phyloP scores from a whole-genome alignment of 805 yeast species.

The Vanderwaltozyma verrucispora region DNA sequence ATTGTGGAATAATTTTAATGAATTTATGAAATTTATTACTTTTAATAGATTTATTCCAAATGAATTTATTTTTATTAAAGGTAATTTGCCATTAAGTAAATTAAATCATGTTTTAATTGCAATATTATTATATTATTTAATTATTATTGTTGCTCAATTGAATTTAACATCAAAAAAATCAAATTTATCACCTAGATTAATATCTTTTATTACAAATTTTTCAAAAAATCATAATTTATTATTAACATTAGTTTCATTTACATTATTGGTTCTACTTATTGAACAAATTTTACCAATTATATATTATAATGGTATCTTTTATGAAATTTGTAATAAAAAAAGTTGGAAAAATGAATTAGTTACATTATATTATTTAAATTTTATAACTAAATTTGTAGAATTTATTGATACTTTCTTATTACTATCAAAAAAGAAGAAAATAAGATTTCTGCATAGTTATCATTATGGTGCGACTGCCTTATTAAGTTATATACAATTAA shows the following conservation, averaged over 20 bases:
- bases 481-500: constrained; percentile 84
- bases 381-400: constrained; percentile 81
- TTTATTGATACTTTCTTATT: constrained; percentile 85
- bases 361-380: constrained; percentile 80
- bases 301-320: constrained; percentile 63
- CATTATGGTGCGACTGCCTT: constrained; percentile 98
- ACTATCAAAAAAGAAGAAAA: constrained; percentile 83
- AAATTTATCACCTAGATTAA: constrained; percentile 61
- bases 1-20: constrained; percentile 24
- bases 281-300: constrained; percentile 85
- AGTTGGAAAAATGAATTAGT: constrained; percentile 83
- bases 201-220: constrained; percentile 62
- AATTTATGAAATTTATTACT: constrained; percentile 10
- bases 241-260: constrained; percentile 59
- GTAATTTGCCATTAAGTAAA: constrained; percentile 57
- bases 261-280: constrained; percentile 54
- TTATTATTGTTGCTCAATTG: constrained; percentile 87
- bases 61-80: constrained; percentile 56
- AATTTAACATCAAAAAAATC: constrained; percentile 46
- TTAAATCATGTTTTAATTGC: constrained; percentile 45
- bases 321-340: constrained; percentile 65
- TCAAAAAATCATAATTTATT: constrained; percentile 80
- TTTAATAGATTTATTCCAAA: constrained; percentile 22
- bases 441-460: constrained; percentile 88
- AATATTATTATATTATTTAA: constrained; percentile 59